A percentile compares a stretch with the other conserved stretches of the same genome.
These are phyloP conservation scores for Sugiyamaella qingdaonensis DNA, from an alignment of 805 yeast species.

Conservation along the genomic window DNA sequence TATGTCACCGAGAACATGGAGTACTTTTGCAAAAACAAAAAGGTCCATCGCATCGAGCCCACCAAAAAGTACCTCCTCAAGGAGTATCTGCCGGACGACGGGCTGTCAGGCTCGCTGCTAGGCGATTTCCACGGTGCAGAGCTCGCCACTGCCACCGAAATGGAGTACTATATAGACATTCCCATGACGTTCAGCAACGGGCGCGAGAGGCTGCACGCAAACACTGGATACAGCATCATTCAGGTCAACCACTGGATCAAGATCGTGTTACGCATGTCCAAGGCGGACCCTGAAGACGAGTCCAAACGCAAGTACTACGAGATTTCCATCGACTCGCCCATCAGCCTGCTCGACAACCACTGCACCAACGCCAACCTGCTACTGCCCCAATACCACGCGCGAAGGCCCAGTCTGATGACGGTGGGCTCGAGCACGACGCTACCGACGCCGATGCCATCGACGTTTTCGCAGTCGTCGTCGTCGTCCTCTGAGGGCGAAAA, in stretches of 20 bases:
- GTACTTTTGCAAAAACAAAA: conserved; percentile 79
- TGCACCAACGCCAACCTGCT: conserved; percentile 42
- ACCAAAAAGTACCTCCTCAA: conserved; percentile 70
- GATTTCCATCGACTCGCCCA: conserved; percentile 91
- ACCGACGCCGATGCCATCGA: conserved; percentile 9
- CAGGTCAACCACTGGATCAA: conserved; percentile 96
- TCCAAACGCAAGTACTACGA: conserved; percentile 84
- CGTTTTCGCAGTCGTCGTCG: not conserved
- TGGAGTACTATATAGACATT: conserved; percentile 78
- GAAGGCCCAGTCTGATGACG: conserved; percentile 18
- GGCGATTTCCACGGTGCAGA: conserved; percentile 26
- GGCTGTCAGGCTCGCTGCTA: conserved; percentile 28
- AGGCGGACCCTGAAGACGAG: conserved; percentile 45
- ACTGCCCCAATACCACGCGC: conserved; percentile 35
- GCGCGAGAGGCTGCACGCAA: conserved; percentile 62
- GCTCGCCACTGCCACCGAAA: conserved; percentile 35
- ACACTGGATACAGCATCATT: conserved; percentile 72
- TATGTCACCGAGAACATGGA: conserved; percentile 86
- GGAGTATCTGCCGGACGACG: conserved; percentile 51
- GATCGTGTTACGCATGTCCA: conserved; percentile 74
- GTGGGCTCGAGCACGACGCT: conserved; percentile 12
- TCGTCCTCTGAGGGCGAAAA: conserved; percentile 5
- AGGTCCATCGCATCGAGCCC: conserved; percentile 91
- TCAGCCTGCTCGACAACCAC: conserved; percentile 68
- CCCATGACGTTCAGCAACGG: conserved; percentile 63